Percentiles rank a stretch among this genome's conserved stretches.
phyloP scores from a whole-genome alignment of 345 rosid genomes.

The Murraya koenigii region DNA sequence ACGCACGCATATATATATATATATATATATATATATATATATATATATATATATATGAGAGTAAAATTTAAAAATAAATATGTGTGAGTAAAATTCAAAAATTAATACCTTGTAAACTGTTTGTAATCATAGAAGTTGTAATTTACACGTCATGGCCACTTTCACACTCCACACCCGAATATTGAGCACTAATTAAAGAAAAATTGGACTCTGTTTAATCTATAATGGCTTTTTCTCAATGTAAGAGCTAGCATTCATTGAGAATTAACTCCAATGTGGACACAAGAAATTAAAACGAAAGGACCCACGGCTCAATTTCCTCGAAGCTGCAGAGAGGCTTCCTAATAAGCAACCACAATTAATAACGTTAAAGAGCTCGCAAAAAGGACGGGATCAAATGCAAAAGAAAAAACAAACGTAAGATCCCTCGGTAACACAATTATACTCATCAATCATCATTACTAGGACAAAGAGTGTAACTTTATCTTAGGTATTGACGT shows the following conservation, averaged over 20 bases:
- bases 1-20: too few relatives aligned
- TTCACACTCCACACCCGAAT: neutral
- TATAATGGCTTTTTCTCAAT: neutral
- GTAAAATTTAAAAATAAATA: too few relatives aligned
- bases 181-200: neutral
- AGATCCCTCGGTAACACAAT: neutral
- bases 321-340: conserved; percentile 26
- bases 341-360: neutral
- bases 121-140: too few relatives aligned
- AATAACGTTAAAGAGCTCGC: neutral
- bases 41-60: too few relatives aligned
- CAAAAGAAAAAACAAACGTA: neutral
- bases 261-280: neutral
- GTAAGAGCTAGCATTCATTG: neutral
- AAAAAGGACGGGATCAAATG: neutral
- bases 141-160: too few relatives aligned
- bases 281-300: neutral
- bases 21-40: too few relatives aligned
- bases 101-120: too few relatives aligned
- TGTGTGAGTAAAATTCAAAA: too few relatives aligned
- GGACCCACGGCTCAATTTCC: conserved; percentile 27
- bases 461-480: neutral
- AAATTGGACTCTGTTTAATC: neutral
- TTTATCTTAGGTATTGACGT: neutral
- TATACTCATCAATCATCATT: too few relatives aligned